A percentile compares a stretch with the other conserved stretches of the same genome.
These are phyloP conservation scores for Endocalyx cinctus DNA, from an alignment of 2,329 filamentous ascomycete species.

Conservation along the genomic window DNA sequence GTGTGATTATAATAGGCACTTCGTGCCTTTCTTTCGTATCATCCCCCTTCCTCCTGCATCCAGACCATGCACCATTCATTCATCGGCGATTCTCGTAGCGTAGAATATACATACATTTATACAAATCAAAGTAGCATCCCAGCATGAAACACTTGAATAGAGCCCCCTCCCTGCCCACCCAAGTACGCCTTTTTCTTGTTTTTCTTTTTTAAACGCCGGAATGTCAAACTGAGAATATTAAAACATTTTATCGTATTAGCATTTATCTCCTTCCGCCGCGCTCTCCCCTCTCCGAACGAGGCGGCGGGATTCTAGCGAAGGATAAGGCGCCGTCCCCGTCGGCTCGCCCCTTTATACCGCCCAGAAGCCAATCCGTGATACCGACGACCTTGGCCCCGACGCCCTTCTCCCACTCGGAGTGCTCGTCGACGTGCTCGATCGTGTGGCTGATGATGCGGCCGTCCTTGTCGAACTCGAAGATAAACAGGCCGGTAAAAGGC, in stretches of 20 bases:
- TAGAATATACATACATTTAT: no score
- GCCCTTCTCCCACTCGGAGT: conserved; percentile 75
- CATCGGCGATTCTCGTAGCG: no score
- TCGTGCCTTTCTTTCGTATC: not conserved
- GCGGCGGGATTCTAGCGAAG: no score
- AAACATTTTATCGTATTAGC: no score
- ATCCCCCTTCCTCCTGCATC: not conserved
- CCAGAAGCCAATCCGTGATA: conserved; percentile 90
- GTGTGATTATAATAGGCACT: conserved; percentile 16
- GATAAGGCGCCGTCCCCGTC: conserved; percentile 16
- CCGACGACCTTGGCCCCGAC: conserved; percentile 81
- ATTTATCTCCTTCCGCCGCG: no score
- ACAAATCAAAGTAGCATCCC: no score
- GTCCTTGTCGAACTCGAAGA: conserved; percentile 90
- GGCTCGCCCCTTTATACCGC: conserved; percentile 54
- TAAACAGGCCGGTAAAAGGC: conserved; percentile 86
- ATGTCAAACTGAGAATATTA: no score
- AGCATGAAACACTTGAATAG: no score
- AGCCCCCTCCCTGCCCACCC: no score
- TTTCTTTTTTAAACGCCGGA: conserved; percentile 11
- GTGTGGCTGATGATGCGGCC: conserved; percentile 83
- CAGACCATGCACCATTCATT: no score
- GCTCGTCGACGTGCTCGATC: conserved; percentile 88
- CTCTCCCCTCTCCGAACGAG: no score
- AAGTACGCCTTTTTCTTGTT: no score